These are phyloP conservation scores for Quercus phellos DNA, from an alignment of 331 rosid species.

Conservation along the genomic window DNA sequence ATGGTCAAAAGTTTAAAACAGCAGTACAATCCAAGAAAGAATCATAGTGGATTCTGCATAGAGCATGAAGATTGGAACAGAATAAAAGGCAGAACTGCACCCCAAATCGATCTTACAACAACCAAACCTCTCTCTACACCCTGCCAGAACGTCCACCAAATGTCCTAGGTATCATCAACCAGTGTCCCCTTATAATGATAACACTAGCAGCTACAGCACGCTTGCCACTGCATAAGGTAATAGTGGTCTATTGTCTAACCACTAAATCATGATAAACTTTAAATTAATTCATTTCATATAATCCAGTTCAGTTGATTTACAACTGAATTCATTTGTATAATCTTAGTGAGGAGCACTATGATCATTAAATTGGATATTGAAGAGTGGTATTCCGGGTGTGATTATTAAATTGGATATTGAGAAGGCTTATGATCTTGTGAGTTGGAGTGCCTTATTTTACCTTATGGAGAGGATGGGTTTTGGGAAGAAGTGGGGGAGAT, in stretches of 20 bases:
- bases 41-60: neutral
- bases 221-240: neutral
- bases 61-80: neutral
- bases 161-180: neutral
- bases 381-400: too few relatives aligned
- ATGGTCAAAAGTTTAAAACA: neutral
- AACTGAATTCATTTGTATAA: neutral
- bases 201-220: too few relatives aligned
- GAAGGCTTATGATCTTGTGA: too few relatives aligned
- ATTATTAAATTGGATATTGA: too few relatives aligned
- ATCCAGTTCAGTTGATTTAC: neutral
- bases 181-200: neutral
- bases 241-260: neutral
- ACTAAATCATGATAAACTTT: neutral
- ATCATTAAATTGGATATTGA: too few relatives aligned
- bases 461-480: too few relatives aligned
- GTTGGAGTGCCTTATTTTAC: too few relatives aligned
- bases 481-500: too few relatives aligned
- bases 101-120: too few relatives aligned
- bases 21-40: neutral
- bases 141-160: neutral
- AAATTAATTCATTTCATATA: too few relatives aligned
- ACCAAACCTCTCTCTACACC: neutral
- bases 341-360: neutral
- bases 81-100: neutral